Conservation (phyloP, 2,329 filamentous ascomycete genomes). For the Fusarium nematophilum region DNA sequence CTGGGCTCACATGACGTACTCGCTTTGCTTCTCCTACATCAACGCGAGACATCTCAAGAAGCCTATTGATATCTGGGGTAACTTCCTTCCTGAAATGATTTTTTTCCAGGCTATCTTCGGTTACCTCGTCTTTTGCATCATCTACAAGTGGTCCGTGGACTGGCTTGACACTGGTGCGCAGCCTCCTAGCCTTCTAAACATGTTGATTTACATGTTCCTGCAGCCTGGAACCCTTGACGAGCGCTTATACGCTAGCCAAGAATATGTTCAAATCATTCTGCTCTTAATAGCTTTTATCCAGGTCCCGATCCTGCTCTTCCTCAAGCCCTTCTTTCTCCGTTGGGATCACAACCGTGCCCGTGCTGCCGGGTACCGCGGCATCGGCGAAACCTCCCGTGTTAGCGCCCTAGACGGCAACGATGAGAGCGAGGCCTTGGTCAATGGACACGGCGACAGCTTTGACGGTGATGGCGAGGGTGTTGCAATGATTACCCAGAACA, state of each 20-base stretch:
- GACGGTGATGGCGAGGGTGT: slow-evolving; percentile 81
- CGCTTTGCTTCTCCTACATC: slow-evolving; percentile 89
- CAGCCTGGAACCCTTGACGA: slow-evolving; percentile 81
- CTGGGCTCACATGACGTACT: slow-evolving; percentile 99
- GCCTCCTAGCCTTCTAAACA: slow-evolving; percentile 93
- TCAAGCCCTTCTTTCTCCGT: slow-evolving; percentile 95
- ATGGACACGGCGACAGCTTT: slow-evolving; percentile 68
- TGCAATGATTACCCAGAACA: slow-evolving; percentile 89
- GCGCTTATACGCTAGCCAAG: slow-evolving; percentile 82
- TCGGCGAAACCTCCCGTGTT: slow-evolving; percentile 88
- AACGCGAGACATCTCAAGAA: slow-evolving; percentile 96
- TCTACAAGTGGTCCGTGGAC: slow-evolving; percentile 97
- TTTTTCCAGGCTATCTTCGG: slow-evolving; percentile 99
- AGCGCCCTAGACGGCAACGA: slow-evolving; percentile 93
- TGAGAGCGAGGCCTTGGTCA: slow-evolving; percentile 65
- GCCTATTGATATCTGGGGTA: slow-evolving; percentile 95
- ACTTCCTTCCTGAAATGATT: slow-evolving; percentile 98
- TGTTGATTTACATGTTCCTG: slow-evolving; percentile 99
- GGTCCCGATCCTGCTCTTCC: slow-evolving; percentile 89
- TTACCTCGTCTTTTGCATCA: slow-evolving; percentile 91
- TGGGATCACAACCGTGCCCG: slow-evolving; percentile 92
- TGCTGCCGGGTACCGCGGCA: slow-evolving; percentile 89
- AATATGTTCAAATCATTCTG: slow-evolving; percentile 78
- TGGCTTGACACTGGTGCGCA: slow-evolving; percentile 74
- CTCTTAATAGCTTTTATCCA: slow-evolving; percentile 85